These are phyloP conservation scores for Eucalyptus pauciflora DNA, from an alignment of 345 rosid species.

Conservation along the genomic window DNA sequence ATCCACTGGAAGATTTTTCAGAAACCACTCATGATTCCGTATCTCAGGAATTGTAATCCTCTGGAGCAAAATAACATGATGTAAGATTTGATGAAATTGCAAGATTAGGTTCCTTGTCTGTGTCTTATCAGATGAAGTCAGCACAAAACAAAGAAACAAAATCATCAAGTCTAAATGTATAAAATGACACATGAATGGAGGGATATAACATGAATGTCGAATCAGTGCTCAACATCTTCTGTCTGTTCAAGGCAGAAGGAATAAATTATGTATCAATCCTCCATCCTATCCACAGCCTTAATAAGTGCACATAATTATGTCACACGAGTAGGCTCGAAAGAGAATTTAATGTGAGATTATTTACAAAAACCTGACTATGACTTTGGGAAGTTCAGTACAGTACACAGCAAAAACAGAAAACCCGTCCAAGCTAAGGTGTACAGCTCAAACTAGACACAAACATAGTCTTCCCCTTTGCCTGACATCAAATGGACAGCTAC, in stretches of 20 bases:
- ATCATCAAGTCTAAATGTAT: neutral
- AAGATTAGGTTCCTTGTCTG: neutral
- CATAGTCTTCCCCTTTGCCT: neutral
- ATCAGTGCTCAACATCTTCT: neutral
- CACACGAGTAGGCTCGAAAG: neutral
- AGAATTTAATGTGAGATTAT: neutral
- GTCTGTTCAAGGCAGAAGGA: neutral
- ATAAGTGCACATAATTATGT: neutral
- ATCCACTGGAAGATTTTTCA: conserved; percentile 86
- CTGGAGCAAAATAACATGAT: conserved; percentile 27
- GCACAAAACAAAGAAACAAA: neutral
- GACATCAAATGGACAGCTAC: neutral
- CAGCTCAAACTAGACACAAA: neutral
- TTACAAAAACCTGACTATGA: neutral
- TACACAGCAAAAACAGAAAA: neutral
- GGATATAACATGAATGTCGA: neutral
- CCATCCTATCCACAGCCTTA: neutral
- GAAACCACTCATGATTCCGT: conserved; percentile 86
- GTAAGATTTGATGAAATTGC: neutral
- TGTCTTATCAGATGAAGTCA: neutral
- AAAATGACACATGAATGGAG: neutral
- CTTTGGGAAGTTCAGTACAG: neutral
- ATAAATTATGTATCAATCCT: neutral
- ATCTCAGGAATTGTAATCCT: conserved; percentile 89
- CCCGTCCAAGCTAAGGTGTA: neutral